Conservation (phyloP, 306 rosid genomes). For the Sicyos edulis region DNA sequence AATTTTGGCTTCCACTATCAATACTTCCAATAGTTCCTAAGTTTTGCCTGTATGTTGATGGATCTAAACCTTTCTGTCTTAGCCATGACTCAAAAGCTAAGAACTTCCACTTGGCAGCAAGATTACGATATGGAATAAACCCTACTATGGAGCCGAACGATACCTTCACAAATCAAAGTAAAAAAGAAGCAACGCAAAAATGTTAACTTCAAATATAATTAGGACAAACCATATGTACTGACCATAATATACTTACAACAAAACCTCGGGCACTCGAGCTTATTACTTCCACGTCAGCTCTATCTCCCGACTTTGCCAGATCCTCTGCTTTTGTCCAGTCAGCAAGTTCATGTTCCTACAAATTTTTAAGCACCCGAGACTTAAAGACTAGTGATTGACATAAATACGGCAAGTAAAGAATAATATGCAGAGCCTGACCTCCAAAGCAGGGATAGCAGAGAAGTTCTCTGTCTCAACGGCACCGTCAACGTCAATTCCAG, state of each 20-base stretch:
- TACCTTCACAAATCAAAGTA: conserved; percentile 50
- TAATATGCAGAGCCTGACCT: conserved; percentile 43
- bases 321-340: conserved; percentile 70
- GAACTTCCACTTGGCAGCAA: conserved; percentile 81
- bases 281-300: conserved; percentile 67
- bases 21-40: conserved; percentile 46
- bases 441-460: conserved; percentile 32
- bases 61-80: conserved; percentile 79
- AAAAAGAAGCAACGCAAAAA: conserved; percentile 26
- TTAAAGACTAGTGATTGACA: conserved; percentile 12
- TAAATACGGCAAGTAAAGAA: conserved; percentile 16
- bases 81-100: conserved; percentile 96
- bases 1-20: conserved; percentile 35
- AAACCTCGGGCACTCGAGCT: conserved; percentile 79
- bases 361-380: conserved; percentile 20
- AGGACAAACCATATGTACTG: conserved; percentile 13
- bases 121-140: conserved; percentile 86
- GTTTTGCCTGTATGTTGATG: conserved; percentile 56
- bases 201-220: background rate
- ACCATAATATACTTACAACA: conserved; percentile 56
- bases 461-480: conserved; percentile 31
- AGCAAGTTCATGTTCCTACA: conserved; percentile 57
- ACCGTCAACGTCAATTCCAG: conserved; percentile 21
- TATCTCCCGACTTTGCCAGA: conserved; percentile 46
- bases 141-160: conserved; percentile 84